Evolutionary conservation across 2,329 filamentous ascomycete species (phyloP), one percentile per base, ranked within the genome.

Genomic region (Annulohypoxylon truncatum): DNA sequence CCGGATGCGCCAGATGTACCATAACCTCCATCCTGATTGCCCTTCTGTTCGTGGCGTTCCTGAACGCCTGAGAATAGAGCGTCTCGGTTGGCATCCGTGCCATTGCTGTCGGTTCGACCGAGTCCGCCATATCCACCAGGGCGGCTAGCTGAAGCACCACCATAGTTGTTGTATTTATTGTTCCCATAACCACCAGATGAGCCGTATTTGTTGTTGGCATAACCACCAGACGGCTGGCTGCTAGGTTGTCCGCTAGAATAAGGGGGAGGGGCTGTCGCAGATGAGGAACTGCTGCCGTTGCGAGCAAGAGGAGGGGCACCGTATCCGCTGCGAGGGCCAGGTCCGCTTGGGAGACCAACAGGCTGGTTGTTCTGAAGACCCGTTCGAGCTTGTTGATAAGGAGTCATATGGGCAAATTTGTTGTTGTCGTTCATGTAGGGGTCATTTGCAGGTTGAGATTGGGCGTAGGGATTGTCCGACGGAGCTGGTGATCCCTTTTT

Each of bases 61-160:
- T 71, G 67, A 26, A 73, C 76, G 12, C 76, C 76, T 2, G 76
- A 77, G 64, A 93, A 92, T 3, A 93, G 82, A 26, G 85, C 87
- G 74, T 90, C 86, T 40, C 89, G 84, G 68, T 89, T 85, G 63
- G 79, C 79, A 59, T 89, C 86, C 4, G 81, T 80, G 53, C 79
- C 79, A 52, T 75, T 78, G 64, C 80, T 81, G 51, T 81, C 80
- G 29, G 77, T 76, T 51, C 80, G 79, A 47, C 86, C 87, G 61
- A 90, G 79, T 5, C 87, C 87, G 33, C 89, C 88, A 68, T 90
- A 90, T 26, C 88, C 88, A 48, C 86, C 85, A 9, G 84, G 82
- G 10, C 85, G 84, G 71, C 80, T 78, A 63, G 79, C 68, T 8
- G 78, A 67, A 13, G 75, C 73, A 18, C 60, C 72, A 10, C 73